Evolutionary conservation across 148 eudicot genomes (phyloP).

Genomic region (Camellia granthamiana): DNA sequence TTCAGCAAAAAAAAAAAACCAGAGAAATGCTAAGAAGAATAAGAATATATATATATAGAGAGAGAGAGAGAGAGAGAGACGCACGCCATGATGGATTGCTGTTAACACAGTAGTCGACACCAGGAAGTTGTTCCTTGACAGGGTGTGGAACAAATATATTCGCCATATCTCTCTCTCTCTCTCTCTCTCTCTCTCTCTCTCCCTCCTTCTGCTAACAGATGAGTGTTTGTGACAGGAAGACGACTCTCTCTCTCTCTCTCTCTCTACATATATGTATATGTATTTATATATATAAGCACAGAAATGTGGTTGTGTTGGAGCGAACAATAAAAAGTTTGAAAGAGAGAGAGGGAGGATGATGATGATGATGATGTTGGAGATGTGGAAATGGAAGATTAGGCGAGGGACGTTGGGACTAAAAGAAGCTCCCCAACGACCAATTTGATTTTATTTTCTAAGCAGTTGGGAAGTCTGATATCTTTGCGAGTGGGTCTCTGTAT

Average conservation of each 20-base stretch:
- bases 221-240: too few species aligned
- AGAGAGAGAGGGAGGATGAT: background rate
- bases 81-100: conserved; percentile 85
- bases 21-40: background rate
- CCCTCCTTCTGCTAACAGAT: too few species aligned
- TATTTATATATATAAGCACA: too few species aligned
- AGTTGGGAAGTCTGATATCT: background rate
- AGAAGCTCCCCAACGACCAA: background rate
- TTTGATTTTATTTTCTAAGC: background rate
- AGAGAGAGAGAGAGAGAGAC: conserved; percentile 21
- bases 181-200: too few species aligned
- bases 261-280: too few species aligned
- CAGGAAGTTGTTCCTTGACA: conserved; percentile 75
- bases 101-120: conserved; percentile 72
- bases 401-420: background rate
- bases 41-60: background rate
- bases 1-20: background rate
- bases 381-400: background rate
- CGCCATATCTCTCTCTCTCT: too few species aligned
- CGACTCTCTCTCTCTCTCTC: too few species aligned
- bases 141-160: conserved; percentile 66
- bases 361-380: too few species aligned
- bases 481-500: background rate
- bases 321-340: background rate
- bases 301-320: too few species aligned